phyloP scores from a whole-genome alignment of 805 yeast species.

The Sugiyamaella boreocaroliniensis region DNA sequence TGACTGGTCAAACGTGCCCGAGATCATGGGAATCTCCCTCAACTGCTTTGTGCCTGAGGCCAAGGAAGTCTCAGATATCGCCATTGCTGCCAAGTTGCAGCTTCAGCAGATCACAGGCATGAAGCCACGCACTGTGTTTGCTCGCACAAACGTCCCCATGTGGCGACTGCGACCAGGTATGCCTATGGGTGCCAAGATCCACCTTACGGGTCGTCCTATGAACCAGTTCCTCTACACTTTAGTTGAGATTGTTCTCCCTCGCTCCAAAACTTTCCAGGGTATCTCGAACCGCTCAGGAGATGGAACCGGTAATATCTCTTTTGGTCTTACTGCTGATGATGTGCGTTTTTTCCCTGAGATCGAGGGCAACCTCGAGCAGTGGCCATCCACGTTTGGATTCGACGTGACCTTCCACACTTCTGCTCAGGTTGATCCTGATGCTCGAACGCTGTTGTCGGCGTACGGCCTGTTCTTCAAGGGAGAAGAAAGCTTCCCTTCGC shows the following conservation, averaged over 20 bases:
- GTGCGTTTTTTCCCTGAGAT: constrained; percentile 86
- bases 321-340: constrained; percentile 75
- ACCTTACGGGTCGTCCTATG: constrained; percentile 72
- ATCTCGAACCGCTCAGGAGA: constrained; percentile 75
- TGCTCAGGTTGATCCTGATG: constrained; percentile 86
- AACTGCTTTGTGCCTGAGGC: constrained; percentile 65
- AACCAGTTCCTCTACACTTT: constrained; percentile 78
- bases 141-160: constrained; percentile 70
- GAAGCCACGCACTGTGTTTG: constrained; percentile 66
- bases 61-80: constrained; percentile 60
- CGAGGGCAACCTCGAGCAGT: constrained; percentile 80
- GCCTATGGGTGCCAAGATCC: constrained; percentile 85
- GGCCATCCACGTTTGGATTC: constrained; percentile 83
- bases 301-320: constrained; percentile 72
- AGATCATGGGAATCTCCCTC: constrained; percentile 56
- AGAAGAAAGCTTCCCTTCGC: constrained; percentile 34
- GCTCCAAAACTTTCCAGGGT: constrained; percentile 82
- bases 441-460: constrained; percentile 75
- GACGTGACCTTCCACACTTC: constrained; percentile 78
- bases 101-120: constrained; percentile 92
- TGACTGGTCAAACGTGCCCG: constrained; percentile 65
- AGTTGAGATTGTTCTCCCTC: constrained; percentile 87
- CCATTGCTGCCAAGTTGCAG: constrained; percentile 70
- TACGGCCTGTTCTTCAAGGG: constrained; percentile 74
- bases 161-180: constrained; percentile 86